Conservation (phyloP, 2,329 filamentous ascomycete genomes). For the Botrytis tulipae region DNA sequence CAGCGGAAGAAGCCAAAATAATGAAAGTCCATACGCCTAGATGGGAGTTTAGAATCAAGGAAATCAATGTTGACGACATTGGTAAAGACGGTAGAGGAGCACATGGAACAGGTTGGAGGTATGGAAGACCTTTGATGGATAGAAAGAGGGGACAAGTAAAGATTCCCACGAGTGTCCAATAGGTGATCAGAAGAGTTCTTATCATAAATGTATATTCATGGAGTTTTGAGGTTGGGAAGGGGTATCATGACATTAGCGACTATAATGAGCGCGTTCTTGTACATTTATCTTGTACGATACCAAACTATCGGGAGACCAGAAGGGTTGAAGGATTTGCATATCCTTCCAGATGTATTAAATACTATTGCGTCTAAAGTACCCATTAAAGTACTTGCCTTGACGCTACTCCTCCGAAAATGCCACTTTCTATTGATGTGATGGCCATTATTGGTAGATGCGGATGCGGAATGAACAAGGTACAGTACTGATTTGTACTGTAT, state of each 20-base stretch:
- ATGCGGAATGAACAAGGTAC: background rate
- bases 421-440: background rate
- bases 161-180: constrained; percentile 60
- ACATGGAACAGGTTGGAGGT: constrained; percentile 58
- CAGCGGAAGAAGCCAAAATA: constrained; percentile 44
- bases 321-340: background rate
- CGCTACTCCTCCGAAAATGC: background rate
- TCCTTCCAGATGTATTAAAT: background rate
- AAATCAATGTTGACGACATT: constrained; percentile 56
- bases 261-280: constrained; percentile 3
- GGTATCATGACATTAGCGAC: constrained; percentile 18
- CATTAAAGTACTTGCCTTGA: background rate
- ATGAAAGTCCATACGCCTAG: constrained; percentile 48
- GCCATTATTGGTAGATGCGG: background rate
- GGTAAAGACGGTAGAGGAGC: constrained; percentile 53
- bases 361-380: background rate
- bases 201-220: constrained; percentile 17
- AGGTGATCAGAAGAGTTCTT: constrained; percentile 14
- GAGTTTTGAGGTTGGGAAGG: constrained; percentile 15
- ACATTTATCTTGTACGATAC: constrained; percentile 16
- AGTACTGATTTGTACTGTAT: background rate
- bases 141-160: constrained; percentile 63
- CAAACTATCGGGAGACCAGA: background rate
- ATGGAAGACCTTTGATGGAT: constrained; percentile 62
- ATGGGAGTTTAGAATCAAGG: constrained; percentile 62